Base-by-base conservation (phyloP, 352 stramenopile species). In the Thraustochytrium sp. region DNA sequence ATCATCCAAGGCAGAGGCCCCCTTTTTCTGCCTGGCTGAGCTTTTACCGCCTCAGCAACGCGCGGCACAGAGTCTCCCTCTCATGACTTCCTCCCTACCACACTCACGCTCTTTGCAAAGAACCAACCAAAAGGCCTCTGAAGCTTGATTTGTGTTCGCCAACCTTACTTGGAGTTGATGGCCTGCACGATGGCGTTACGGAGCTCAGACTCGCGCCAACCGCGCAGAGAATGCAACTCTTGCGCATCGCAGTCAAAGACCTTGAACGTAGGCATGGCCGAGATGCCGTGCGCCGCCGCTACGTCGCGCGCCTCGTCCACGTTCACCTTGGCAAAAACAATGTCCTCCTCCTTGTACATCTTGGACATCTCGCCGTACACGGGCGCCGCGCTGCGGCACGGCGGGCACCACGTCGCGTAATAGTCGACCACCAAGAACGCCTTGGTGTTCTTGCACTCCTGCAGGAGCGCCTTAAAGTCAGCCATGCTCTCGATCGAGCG, bases 221-320 rank as follows among this genome's bases (percentile, higher is more conserved):
- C 85, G 16, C 38, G 42, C 23, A 82, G 8, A 21, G 82, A 76
- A 3, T 63, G n/a, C 46, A 82, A 51, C 59, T 82, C 84, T 9
- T 74, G 40, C 34, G 53, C 85, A 29, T 77, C 55, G 31, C 55
- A 42, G 5, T 37, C n/a, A 44, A 84, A 87, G 38, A 86, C 44
- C 40, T 87, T 87, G 84, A 87, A 87, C 23, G 85, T 86, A 4
- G 85, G 85, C 82, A 86, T 86, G 4, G 82, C 82, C 9, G 23
- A 40, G 40, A 87, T 83, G 42, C 80, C 82, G 49, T 86, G 34
- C 9, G 21, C 31, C 40, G 21, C 18, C 36, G 78, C 76, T 23
- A 87, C 38, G 21, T 85, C 82, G 0, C 59, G 18, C 18, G 13
- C 46, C 62, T 86, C 78, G 61, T 87, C 85, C 40, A 86, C 85